Base-by-base conservation (phyloP, 2,329 filamentous ascomycete genomes). In the Mariannaea sp. region DNA sequence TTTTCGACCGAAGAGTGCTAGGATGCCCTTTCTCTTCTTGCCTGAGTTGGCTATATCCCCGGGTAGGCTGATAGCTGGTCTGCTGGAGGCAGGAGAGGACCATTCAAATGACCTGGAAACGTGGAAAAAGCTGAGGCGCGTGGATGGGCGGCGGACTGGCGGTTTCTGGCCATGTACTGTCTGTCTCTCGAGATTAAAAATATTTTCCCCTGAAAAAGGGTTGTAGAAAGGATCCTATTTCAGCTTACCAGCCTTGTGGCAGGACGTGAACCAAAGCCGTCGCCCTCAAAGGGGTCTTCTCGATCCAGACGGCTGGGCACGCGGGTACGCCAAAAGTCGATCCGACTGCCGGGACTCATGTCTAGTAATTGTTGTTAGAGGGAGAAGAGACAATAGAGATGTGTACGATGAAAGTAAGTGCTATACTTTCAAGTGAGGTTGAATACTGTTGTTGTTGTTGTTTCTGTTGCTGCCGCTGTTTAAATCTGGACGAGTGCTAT, bases 261-360 rank as follows among this genome's bases (percentile, higher is more conserved):
- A 14, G 70, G 68, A 3, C 70, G 65, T 13, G 61, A 58, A 2
- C 59, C 63, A 17, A 73, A 73, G 0, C 65, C 67, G 41, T 74
- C 71, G 7, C 66, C 66, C 9, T 58, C 61, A 38, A 75, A 75
- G 0, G 72, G 72, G 48, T 73, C 69, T 4, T 68, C 63, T 17
- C 71, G 63, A 13, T 74, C 71, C 7, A 70, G 53, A 13, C 67
- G 67, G 32, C 67, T 71, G 10, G 72, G 72, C 17, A 75, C 67
- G 10, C 66, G 68, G 22, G 62, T 60, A 4, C 72, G 65, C 72
- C 72, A 75, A 1, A 64, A 62, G 32, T 71, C 63, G 46, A 73
- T 67, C 30, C 53, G 58, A 27, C 65, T 53, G 7, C 56, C 33
- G 1, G 36, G 48, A 24, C 49, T 40, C 53, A 64, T 54, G 35